Percentiles rank a stretch among this genome's conserved stretches.
Evolutionary conservation across 768 basidiomycete genomes (phyloP).

Genomic region (Megacollybia marginata): DNA sequence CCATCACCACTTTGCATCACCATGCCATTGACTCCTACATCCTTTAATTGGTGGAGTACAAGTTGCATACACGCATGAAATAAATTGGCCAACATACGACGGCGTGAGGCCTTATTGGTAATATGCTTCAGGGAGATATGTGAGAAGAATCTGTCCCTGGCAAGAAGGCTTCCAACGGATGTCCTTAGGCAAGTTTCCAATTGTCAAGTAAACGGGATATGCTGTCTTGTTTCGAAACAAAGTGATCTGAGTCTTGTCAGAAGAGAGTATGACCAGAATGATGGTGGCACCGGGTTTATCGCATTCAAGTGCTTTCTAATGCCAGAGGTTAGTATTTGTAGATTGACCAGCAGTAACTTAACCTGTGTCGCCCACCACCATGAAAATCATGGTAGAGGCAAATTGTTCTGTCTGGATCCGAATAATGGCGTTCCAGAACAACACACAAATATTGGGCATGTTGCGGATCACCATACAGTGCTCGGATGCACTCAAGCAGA

Average conservation of each 20-base stretch:
- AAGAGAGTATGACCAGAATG: too few relatives aligned
- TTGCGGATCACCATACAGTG: constrained; percentile 23
- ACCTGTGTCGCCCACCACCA: constrained; percentile 22
- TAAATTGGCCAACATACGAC: constrained; percentile 11
- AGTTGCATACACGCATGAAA: constrained; percentile 22
- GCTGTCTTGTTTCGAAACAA: too few relatives aligned
- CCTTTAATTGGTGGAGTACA: constrained; percentile 17
- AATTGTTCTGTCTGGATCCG: constrained; percentile 9
- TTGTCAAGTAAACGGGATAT: too few relatives aligned
- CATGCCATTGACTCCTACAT: constrained; percentile 2
- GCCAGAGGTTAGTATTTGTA: neutral
- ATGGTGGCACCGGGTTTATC: too few relatives aligned
- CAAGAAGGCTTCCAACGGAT: constrained; percentile 2
- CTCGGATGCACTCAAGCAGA: constrained; percentile 21
- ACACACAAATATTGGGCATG: constrained; percentile 18
- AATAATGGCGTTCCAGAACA: constrained; percentile 24
- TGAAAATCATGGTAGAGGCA: constrained; percentile 22
- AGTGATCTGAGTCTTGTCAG: too few relatives aligned
- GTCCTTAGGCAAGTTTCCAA: too few relatives aligned
- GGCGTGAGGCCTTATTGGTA: constrained; percentile 5
- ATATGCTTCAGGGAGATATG: constrained; percentile 23
- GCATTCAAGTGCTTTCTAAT: too few relatives aligned
- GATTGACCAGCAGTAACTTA: neutral
- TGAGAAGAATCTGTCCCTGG: constrained; percentile 19
- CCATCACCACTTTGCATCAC: constrained; percentile 19